phyloP scores from a whole-genome alignment of 1,284 basidiomycete species.

The Singerocomus inundabilis region DNA sequence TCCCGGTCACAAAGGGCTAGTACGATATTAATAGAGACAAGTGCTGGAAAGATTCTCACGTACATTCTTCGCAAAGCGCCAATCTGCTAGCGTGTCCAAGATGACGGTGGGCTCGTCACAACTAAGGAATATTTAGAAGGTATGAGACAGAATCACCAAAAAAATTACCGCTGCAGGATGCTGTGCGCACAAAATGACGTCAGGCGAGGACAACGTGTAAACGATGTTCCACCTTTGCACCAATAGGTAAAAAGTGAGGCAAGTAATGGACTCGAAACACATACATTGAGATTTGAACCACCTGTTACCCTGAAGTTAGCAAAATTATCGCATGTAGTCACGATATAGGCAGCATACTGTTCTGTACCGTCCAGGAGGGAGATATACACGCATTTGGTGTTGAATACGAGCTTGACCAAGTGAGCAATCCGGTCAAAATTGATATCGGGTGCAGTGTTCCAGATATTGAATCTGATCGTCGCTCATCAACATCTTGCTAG shows the following conservation, averaged over 20 bases:
- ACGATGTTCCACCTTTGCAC: conserved; percentile 58
- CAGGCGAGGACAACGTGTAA: conserved; percentile 54
- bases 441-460: conserved; percentile 79
- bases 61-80: conserved; percentile 84
- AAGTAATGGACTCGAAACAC: conserved; percentile 20
- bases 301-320: conserved; percentile 35
- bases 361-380: conserved; percentile 80
- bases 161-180: conserved; percentile 71
- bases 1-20: conserved; percentile 73
- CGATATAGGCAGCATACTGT: conserved; percentile 49
- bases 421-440: conserved; percentile 93
- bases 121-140: conserved; percentile 37
- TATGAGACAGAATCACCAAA: not conserved
- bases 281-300: conserved; percentile 85
- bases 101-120: conserved; percentile 88
- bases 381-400: conserved; percentile 82
- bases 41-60: conserved; percentile 20
- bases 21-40: conserved; percentile 1
- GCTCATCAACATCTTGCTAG: conserved; percentile 4
- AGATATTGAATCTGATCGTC: conserved; percentile 74
- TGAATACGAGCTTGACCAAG: conserved; percentile 91
- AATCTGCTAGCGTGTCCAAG: conserved; percentile 78
- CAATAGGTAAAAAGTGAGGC: not conserved
- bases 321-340: conserved; percentile 1
- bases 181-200: conserved; percentile 82